Conservation (phyloP, 2,329 filamentous ascomycete species). For the Hortaea werneckii region DNA sequence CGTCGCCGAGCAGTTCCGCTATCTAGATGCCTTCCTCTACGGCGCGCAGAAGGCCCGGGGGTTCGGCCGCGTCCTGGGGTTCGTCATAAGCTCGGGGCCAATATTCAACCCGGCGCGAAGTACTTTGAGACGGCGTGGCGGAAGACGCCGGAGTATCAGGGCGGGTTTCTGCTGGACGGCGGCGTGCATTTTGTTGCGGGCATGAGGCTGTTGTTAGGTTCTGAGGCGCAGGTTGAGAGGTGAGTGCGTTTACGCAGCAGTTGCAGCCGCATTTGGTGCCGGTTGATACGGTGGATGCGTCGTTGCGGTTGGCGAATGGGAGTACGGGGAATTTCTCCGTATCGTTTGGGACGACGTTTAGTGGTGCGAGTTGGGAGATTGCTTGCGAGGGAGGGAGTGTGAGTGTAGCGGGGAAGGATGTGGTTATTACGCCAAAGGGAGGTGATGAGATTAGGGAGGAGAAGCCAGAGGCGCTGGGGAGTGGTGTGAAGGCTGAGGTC, state of each 20-base stretch:
- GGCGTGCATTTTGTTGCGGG: slow-evolving; percentile 64
- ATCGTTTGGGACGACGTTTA: slow-evolving; percentile 48
- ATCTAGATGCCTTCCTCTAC: slow-evolving; percentile 45
- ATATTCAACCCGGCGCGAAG: slow-evolving; percentile 42
- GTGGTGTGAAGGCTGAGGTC: slow-evolving; percentile 50
- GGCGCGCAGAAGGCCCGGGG: slow-evolving; percentile 41
- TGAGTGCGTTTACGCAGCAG: slow-evolving; percentile 47
- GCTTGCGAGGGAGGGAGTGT: slow-evolving; percentile 50
- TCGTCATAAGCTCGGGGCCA: slow-evolving; percentile 34
- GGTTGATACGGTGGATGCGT: slow-evolving; percentile 55
- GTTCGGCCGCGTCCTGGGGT: slow-evolving; percentile 47
- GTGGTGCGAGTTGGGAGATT: slow-evolving; percentile 46
- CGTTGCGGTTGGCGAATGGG: slow-evolving; percentile 45
- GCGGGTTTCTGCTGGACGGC: slow-evolving; percentile 66
- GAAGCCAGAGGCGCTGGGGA: slow-evolving; percentile 33
- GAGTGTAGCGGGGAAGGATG: slow-evolving; percentile 35
- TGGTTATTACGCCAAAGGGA: slow-evolving; percentile 24
- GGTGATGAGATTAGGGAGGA: slow-evolving; percentile 30
- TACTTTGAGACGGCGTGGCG: slow-evolving; percentile 53
- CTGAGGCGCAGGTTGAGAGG: slow-evolving; percentile 34
- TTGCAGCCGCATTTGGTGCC: slow-evolving; percentile 50
- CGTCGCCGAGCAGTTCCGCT: slow-evolving; percentile 67
- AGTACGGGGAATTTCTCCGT: slow-evolving; percentile 47
- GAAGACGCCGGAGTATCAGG: slow-evolving; percentile 59
- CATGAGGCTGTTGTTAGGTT: slow-evolving; percentile 48